Base-by-base conservation (phyloP, 805 yeast genomes). In the Wickerhamomyces ciferrii region DNA sequence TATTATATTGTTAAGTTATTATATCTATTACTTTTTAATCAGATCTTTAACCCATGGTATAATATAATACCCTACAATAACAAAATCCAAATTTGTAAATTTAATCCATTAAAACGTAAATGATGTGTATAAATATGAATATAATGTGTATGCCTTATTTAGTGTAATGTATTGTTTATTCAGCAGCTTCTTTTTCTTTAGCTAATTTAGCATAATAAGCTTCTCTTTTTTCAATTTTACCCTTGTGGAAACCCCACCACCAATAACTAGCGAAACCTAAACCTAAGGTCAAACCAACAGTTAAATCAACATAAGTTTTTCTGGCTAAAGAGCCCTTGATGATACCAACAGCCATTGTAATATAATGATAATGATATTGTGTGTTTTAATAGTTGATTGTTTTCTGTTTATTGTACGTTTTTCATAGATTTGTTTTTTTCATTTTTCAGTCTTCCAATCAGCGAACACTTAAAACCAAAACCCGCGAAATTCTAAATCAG, bases 161-260 rank as follows among this genome's bases (percentile, higher is more conserved):
- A 20, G 20, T 6, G 11, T 34, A 6, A 7, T n/a, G 37, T 15
- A 34, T 14, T 9, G 19, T 51, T 38, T 67, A 55, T 50, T 50
- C 54, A 35, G 55, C 60, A 45, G 55, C 55, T 37, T 42, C 39
- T 21, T 37, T 49, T 36, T 48, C 41, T 23, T 43, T 43, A 39
- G 62, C 67, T 47, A 59, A 48, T 36, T 58, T 50, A 42, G 62
- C 62, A 71, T 91, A 91, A 80, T 81, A 89, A 48, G 79, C 82
- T 68, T 91, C 97, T 79, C 97, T 87, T 62, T 72, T 76, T 55
- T 75, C 76, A 48, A 87, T 85, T 50, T 74, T 57, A 34, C 82
- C 78, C 74, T 78, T 83, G 84, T 91, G 97, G 79, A 70, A 74
- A 25, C 80, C 87, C 78, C 82, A 81, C 88, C 96, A 85, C 94